Conservation (phyloP, 2,329 filamentous ascomycete species). For the Sporothrix pseudoabietina region DNA sequence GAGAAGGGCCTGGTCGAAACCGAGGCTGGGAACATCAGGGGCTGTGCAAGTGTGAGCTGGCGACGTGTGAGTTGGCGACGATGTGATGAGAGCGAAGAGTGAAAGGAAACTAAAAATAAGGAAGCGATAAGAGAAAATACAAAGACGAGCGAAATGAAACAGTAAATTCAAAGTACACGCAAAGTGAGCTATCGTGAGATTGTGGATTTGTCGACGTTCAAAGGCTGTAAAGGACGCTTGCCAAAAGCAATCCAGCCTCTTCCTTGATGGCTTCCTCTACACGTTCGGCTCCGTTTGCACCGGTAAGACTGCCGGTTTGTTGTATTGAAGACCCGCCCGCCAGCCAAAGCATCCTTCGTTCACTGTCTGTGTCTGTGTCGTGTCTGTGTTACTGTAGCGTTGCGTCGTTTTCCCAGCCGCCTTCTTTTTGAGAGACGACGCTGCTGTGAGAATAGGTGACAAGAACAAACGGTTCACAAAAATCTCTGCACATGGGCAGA, state of each 20-base stretch:
- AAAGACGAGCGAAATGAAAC: neutral
- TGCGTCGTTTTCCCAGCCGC: slow-evolving; percentile 17
- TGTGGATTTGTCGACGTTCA: neutral
- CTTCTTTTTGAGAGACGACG: neutral
- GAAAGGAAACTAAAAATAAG: neutral
- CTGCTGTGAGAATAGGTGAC: too few species aligned
- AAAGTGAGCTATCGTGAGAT: neutral
- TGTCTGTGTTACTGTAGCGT: neutral
- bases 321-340: neutral
- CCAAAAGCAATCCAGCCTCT: slow-evolving; percentile 24
- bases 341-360: neutral
- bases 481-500: slow-evolving; percentile 2
- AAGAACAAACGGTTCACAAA: neutral
- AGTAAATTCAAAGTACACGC: neutral
- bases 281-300: slow-evolving; percentile 1
- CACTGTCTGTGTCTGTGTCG: neutral
- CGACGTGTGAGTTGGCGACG: slow-evolving; percentile 5
- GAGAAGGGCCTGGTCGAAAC: slow-evolving; percentile 28
- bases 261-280: neutral
- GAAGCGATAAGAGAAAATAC: neutral
- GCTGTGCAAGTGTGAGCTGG: slow-evolving; percentile 6
- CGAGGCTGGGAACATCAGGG: slow-evolving; percentile 27
- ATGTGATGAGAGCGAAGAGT: neutral
- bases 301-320: neutral
- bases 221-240: neutral